Conservation (phyloP, 2,329 filamentous ascomycete genomes). For the Paraconiothyrium brasiliense region DNA sequence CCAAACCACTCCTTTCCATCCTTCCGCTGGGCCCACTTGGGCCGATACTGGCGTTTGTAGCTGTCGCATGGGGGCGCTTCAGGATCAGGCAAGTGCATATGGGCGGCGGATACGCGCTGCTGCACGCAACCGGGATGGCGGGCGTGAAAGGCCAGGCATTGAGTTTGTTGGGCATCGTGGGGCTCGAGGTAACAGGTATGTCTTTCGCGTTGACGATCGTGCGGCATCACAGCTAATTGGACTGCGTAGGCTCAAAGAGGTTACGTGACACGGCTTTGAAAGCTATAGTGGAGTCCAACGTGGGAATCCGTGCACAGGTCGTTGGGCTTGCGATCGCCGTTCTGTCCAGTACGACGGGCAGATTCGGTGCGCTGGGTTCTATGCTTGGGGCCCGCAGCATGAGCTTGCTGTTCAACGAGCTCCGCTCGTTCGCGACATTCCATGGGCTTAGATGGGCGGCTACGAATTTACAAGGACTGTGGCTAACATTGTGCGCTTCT, state of each 20-base stretch:
- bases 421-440: constrained; percentile 11
- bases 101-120: constrained; percentile 17
- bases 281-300: background rate
- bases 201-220: background rate
- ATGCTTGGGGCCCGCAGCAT: constrained; percentile 7
- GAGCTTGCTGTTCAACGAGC: constrained; percentile 7
- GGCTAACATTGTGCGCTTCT: background rate
- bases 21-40: constrained; percentile 15
- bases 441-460: constrained; percentile 8
- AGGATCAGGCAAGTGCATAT: constrained; percentile 8
- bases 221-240: too few relatives aligned
- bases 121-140: constrained; percentile 14
- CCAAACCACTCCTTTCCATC: background rate
- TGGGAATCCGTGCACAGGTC: constrained; percentile 6
- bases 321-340: constrained; percentile 10
- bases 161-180: constrained; percentile 13
- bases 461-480: constrained; percentile 1
- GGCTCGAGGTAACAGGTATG: constrained; percentile 7
- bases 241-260: background rate
- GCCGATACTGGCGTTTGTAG: constrained; percentile 7
- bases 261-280: background rate
- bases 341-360: constrained; percentile 1
- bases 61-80: constrained; percentile 13
- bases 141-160: constrained; percentile 13
- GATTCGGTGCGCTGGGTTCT: constrained; percentile 1